A percentile compares a stretch with the other conserved stretches of the same genome.
These are phyloP conservation scores for Yamadazyma oceani DNA, from an alignment of 1,139 yeast genomes.

Conservation along the genomic window DNA sequence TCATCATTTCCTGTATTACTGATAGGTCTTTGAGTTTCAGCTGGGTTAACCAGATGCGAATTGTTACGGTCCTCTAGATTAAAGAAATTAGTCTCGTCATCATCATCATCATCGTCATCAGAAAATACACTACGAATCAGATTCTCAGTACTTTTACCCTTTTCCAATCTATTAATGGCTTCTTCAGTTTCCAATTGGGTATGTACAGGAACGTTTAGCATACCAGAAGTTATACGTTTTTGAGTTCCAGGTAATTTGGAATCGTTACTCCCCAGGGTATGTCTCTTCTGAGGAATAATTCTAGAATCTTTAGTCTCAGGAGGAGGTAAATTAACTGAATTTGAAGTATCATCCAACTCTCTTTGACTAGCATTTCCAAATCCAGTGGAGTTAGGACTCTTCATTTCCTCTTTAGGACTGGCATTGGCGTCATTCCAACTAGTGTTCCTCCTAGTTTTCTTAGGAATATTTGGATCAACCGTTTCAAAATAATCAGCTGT, in stretches of 20 bases:
- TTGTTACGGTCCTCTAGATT: background rate
- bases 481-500: constrained; percentile 30
- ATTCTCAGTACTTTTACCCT: constrained; percentile 1
- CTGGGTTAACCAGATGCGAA: no score
- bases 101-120: constrained; percentile 9
- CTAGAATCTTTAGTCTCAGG: constrained; percentile 26
- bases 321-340: constrained; percentile 28
- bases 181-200: constrained; percentile 24
- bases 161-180: constrained; percentile 12
- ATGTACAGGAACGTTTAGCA: constrained; percentile 45
- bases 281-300: constrained; percentile 29
- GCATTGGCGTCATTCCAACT: constrained; percentile 1
- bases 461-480: constrained; percentile 27
- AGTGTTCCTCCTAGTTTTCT: constrained; percentile 14
- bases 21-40: no score
- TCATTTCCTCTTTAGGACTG: background rate
- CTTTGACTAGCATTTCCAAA: background rate
- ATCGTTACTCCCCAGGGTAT: constrained; percentile 4
- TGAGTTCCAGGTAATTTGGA: constrained; percentile 12
- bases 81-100: constrained; percentile 6
- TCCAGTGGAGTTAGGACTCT: background rate
- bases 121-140: constrained; percentile 6
- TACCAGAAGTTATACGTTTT: constrained; percentile 63
- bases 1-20: no score
- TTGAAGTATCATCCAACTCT: constrained; percentile 13